phyloP scores from a whole-genome alignment of 441 rosid species.

The Populus hybrid region DNA sequence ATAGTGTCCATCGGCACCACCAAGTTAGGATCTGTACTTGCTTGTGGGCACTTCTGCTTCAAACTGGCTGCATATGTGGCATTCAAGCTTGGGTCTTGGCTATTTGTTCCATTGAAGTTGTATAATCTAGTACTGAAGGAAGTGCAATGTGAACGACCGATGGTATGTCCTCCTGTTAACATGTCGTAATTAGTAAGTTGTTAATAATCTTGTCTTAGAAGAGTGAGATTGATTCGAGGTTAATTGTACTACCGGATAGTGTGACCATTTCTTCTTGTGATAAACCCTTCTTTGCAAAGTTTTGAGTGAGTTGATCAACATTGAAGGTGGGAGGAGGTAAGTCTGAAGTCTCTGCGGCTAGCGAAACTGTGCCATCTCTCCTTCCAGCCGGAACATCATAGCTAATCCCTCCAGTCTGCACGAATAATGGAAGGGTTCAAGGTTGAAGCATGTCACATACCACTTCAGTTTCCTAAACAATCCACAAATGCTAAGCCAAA shows the following conservation, averaged over 20 bases:
- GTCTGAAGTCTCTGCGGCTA: conserved; percentile 32
- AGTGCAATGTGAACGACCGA: conserved; percentile 48
- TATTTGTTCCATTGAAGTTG: conserved; percentile 31
- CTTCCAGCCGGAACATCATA: conserved; percentile 25
- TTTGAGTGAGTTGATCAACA: conserved; percentile 35
- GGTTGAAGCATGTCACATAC: neutral
- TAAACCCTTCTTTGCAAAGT: conserved; percentile 39
- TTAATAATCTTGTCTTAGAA: neutral
- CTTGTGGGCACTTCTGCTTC: conserved; percentile 42
- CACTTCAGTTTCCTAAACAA: neutral
- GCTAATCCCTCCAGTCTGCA: neutral
- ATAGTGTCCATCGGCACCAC: conserved; percentile 52
- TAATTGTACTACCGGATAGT: conserved; percentile 30
- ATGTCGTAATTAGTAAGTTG: neutral
- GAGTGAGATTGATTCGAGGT: neutral
- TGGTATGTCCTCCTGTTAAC: conserved; percentile 47
- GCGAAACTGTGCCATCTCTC: conserved; percentile 47
- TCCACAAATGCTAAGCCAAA: neutral
- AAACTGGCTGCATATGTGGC: conserved; percentile 32
- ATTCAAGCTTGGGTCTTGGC: conserved; percentile 46
- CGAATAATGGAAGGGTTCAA: neutral
- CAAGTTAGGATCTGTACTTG: conserved; percentile 18
- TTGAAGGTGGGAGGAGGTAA: conserved; percentile 32
- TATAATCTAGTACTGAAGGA: conserved; percentile 44
- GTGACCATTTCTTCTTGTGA: conserved; percentile 55